A percentile compares a stretch with the other conserved stretches of the same genome.
phyloP scores from a whole-genome alignment of 208 protist species.

The Acanthamoeba rhysodes region DNA sequence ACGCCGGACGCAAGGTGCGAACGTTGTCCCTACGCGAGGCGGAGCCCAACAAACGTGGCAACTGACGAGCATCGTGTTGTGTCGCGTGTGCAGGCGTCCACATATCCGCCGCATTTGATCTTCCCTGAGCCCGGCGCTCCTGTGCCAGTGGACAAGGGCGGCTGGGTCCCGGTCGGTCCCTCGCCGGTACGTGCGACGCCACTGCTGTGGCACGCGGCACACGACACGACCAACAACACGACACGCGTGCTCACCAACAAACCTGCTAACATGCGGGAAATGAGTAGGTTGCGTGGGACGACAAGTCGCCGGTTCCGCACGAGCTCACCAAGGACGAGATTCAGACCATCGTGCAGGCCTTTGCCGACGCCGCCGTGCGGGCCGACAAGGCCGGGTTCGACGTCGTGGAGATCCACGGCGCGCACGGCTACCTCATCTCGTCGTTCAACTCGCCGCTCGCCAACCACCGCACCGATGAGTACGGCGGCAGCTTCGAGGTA shows the following conservation, averaged over 20 bases:
- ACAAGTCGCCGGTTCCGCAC: constrained; percentile 80
- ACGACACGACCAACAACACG: not conserved
- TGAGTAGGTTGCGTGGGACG: constrained; percentile 74
- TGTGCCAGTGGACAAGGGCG: constrained; percentile 75
- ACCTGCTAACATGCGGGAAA: not conserved
- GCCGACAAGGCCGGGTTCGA: constrained; percentile 93
- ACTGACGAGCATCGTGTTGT: too few species aligned
- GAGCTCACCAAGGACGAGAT: constrained; percentile 91
- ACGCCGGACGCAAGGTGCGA: constrained; percentile 68
- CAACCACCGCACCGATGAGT: constrained; percentile 93
- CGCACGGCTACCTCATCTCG: constrained; percentile 94
- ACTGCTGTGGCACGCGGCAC: too few species aligned
- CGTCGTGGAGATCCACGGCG: constrained; percentile 93
- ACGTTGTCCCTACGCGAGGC: not conserved
- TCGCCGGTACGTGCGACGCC: constrained; percentile 11
- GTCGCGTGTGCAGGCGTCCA: not conserved
- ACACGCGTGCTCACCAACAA: not conserved
- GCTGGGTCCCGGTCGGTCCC: not conserved
- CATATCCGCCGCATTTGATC: constrained; percentile 14
- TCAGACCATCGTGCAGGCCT: constrained; percentile 85
- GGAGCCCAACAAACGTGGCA: too few species aligned
- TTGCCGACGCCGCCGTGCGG: constrained; percentile 90
- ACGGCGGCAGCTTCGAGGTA: constrained; percentile 92
- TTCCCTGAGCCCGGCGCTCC: not conserved
- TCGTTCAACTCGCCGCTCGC: constrained; percentile 90